Percentiles rank a stretch among this genome's conserved stretches.
Evolutionary conservation across 164 flowering plant species (phyloP).

Genomic region (Vitis labrusca): DNA sequence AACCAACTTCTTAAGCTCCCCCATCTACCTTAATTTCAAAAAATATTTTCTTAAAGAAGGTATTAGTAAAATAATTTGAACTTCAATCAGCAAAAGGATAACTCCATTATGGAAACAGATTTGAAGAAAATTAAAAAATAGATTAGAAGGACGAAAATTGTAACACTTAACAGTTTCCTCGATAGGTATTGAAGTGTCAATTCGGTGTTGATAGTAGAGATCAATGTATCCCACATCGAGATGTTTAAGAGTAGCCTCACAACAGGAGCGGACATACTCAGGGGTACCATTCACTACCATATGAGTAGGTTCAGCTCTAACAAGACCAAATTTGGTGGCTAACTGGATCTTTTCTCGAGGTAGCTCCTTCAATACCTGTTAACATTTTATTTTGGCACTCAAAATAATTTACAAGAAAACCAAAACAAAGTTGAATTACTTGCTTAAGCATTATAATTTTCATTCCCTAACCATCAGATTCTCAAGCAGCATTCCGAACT

Average conservation of each 20-base stretch:
- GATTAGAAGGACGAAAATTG: background rate
- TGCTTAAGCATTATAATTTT: too few relatives aligned
- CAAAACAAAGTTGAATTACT: too few relatives aligned
- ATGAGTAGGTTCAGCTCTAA: background rate
- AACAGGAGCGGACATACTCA: slow-evolving; percentile 26
- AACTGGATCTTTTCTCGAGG: slow-evolving; percentile 27
- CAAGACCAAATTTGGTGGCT: slow-evolving; percentile 29
- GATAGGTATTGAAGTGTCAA: slow-evolving; percentile 28
- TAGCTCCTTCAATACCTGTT: slow-evolving; percentile 27
- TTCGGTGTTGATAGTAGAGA: slow-evolving; percentile 28
- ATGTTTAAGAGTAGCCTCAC: slow-evolving; percentile 32
- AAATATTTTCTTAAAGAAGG: too few relatives aligned
- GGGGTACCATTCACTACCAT: slow-evolving; percentile 22
- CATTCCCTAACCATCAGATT: too few relatives aligned
- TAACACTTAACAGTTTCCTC: slow-evolving; percentile 24
- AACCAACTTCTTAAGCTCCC: slow-evolving; percentile 32
- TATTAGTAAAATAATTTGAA: too few relatives aligned
- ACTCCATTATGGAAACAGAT: too few relatives aligned
- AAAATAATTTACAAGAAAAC: too few relatives aligned
- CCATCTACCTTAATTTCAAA: slow-evolving; percentile 19
- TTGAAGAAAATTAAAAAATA: too few relatives aligned
- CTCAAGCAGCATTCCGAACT: too few relatives aligned
- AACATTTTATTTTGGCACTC: background rate
- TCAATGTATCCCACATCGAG: slow-evolving; percentile 32
- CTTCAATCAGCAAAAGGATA: too few relatives aligned